Evolutionary conservation across 2,329 filamentous ascomycete genomes (phyloP).

Genomic region (Tympanopsis confertula): DNA sequence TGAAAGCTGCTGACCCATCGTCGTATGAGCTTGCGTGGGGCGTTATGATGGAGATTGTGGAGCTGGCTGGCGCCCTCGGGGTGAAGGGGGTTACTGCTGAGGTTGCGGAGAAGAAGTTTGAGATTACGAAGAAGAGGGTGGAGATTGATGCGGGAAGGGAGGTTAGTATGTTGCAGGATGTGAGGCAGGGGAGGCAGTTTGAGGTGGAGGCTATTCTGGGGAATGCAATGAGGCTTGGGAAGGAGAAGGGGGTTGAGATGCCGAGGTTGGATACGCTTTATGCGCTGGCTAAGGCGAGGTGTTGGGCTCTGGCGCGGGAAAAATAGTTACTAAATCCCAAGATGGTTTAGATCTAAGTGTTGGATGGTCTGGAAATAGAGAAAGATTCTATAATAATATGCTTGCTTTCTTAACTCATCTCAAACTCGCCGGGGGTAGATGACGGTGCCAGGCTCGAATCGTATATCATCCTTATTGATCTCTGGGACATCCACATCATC

Average conservation of each 20-base stretch:
- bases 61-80: constrained; percentile 24
- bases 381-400: too few species aligned
- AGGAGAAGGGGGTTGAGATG: constrained; percentile 22
- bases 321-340: too few species aligned
- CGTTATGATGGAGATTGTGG: constrained; percentile 31
- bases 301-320: not conserved
- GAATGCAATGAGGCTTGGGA: constrained; percentile 27
- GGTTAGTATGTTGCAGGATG: constrained; percentile 37
- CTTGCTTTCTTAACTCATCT: too few species aligned
- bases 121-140: constrained; percentile 20
- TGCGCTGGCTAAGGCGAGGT: constrained; percentile 23
- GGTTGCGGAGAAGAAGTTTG: constrained; percentile 21
- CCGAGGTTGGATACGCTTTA: constrained; percentile 30
- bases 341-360: too few species aligned
- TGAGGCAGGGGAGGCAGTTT: constrained; percentile 23
- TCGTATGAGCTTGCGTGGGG: constrained; percentile 21
- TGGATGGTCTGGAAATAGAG: too few species aligned
- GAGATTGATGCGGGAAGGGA: constrained; percentile 24
- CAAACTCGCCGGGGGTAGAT: too few species aligned
- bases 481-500: too few species aligned
- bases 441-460: too few species aligned
- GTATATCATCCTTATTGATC: too few species aligned
- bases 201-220: constrained; percentile 38
- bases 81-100: constrained; percentile 20
- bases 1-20: constrained; percentile 18